These are phyloP conservation scores for Malus domestica DNA, from an alignment of 306 rosid genomes.

Conservation along the genomic window ASM211411v1 NC_041805.1:5784001-5784500, in stretches of 20 bases:
- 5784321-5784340: conserved; percentile 94
- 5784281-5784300: conserved; percentile 85
- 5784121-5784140: not conserved
- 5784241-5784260: conserved; percentile 62
- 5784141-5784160: not conserved
- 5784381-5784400: conserved; percentile 84
- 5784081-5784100: conserved; percentile 33
- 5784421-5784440: conserved; percentile 65
- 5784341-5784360: conserved; percentile 86
- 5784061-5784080: not conserved
- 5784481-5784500: not conserved
- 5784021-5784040: conserved; percentile 1
- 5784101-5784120: conserved; percentile 66
- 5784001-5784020: not conserved
- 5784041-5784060: not conserved
- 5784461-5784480: conserved; percentile 26
- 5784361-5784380: conserved; percentile 82
- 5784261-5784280: conserved; percentile 92
- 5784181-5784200: not conserved
- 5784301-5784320: conserved; percentile 68
- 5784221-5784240: conserved; percentile 66
- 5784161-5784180: not conserved
- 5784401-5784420: conserved; percentile 67
- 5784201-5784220: conserved; percentile 10
- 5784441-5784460: conserved; percentile 66